Conservation (phyloP, 2,329 filamentous ascomycete genomes). For the Aspergillus carbonarius region DNA sequence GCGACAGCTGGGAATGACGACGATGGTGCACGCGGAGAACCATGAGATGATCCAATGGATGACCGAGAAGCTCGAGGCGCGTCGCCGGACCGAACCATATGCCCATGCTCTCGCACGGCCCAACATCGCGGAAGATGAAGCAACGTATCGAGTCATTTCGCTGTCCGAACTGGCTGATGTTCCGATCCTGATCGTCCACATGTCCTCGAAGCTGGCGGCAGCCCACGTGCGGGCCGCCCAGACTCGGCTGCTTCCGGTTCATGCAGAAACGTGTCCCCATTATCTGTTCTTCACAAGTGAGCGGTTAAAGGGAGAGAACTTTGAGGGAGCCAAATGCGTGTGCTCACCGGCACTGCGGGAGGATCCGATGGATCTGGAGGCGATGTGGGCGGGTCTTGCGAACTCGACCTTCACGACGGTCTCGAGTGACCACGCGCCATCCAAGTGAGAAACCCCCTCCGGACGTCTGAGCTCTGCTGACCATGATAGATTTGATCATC, state of each 20-base stretch:
- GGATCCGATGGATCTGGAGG: slow-evolving; percentile 48
- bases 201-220: slow-evolving; percentile 50
- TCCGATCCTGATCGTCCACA: slow-evolving; percentile 56
- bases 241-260: slow-evolving; percentile 52
- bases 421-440: slow-evolving; percentile 50
- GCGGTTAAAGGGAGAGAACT: slow-evolving; percentile 43
- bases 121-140: slow-evolving; percentile 44
- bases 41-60: slow-evolving; percentile 16
- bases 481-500: slow-evolving; percentile 25
- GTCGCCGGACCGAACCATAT: slow-evolving; percentile 33
- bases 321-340: slow-evolving; percentile 54
- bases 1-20: slow-evolving; percentile 44
- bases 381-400: slow-evolving; percentile 52
- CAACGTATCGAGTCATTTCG: slow-evolving; percentile 51
- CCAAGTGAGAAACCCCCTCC: slow-evolving; percentile 21
- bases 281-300: slow-evolving; percentile 56
- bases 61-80: background rate
- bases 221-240: slow-evolving; percentile 53
- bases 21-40: slow-evolving; percentile 51
- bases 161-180: slow-evolving; percentile 52
- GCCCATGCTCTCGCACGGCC: slow-evolving; percentile 46
- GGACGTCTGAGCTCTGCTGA: background rate
- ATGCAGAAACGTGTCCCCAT: slow-evolving; percentile 60
- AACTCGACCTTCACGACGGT: slow-evolving; percentile 58
- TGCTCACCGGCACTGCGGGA: slow-evolving; percentile 55